Conservation (phyloP, 2,329 filamentous ascomycete species). For the Orbilia brochopaga region DNA sequence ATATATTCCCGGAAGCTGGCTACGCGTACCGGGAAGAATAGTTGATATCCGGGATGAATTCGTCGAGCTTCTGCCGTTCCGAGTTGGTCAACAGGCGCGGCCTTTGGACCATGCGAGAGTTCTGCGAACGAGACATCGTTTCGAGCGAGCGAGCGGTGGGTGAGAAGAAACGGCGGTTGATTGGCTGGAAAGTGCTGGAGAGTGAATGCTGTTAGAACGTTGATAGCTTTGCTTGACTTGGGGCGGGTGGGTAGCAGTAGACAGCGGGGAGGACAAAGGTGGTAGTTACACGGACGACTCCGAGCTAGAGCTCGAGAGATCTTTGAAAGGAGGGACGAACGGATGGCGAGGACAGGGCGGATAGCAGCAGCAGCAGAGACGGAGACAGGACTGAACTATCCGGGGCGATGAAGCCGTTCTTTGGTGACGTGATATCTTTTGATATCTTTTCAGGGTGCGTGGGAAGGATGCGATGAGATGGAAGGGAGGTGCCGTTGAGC, state of each 20-base stretch:
- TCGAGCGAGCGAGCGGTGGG: no score
- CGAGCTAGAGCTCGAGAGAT: neutral
- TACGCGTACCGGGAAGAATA: slow-evolving; percentile 80
- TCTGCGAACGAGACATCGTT: slow-evolving; percentile 35
- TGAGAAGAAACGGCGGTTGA: neutral
- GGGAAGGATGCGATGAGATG: neutral
- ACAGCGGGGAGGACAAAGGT: no score
- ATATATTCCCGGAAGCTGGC: no score
- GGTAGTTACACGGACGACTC: no score
- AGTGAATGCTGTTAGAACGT: slow-evolving; percentile 43
- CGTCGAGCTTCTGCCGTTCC: slow-evolving; percentile 83
- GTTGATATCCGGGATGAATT: slow-evolving; percentile 91
- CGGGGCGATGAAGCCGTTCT: slow-evolving; percentile 7
- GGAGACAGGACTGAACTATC: slow-evolving; percentile 2
- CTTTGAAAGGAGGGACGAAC: neutral
- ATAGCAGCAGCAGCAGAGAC: no score
- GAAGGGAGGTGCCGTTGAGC: slow-evolving; percentile 5
- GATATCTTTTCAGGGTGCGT: no score
- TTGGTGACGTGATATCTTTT: no score
- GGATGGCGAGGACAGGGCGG: no score
- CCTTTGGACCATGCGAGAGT: slow-evolving; percentile 63
- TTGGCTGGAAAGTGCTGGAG: neutral
- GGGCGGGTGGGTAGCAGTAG: no score
- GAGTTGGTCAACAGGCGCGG: slow-evolving; percentile 79
- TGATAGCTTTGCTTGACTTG: neutral